Evolutionary conservation across 345 rosid genomes (phyloP).

Genomic region (Arabidopsis suecica): DNA sequence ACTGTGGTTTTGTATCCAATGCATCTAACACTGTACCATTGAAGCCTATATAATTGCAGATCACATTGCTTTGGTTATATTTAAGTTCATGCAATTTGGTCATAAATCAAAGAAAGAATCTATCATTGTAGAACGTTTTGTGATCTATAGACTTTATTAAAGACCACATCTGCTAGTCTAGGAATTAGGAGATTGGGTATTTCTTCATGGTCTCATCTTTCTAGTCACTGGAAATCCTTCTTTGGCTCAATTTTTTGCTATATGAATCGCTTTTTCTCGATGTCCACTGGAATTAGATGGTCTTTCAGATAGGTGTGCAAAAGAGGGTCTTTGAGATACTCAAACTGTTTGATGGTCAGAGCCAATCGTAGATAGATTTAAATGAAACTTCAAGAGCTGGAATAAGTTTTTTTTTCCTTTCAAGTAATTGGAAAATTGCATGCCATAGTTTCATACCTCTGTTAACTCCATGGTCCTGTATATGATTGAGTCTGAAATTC

Average conservation of each 20-base stretch:
- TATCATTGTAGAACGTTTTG: background rate
- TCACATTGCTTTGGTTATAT: background rate
- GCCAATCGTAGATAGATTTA: background rate
- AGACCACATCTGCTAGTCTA: background rate
- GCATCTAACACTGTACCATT: background rate
- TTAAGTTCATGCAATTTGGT: background rate
- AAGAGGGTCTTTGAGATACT: background rate
- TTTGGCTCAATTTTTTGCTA: background rate
- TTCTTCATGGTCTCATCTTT: background rate
- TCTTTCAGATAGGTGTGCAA: background rate
- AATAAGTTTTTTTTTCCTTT: background rate
- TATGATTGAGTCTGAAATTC: slow-evolving; percentile 9
- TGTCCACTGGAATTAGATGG: background rate
- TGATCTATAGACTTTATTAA: background rate
- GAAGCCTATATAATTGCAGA: background rate
- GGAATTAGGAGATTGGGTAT: background rate
- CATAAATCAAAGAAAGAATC: background rate
- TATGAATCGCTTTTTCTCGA: background rate
- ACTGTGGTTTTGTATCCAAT: background rate
- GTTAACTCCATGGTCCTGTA: no score
- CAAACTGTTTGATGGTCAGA: background rate
- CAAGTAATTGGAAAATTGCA: background rate
- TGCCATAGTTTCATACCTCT: background rate
- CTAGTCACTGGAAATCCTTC: background rate
- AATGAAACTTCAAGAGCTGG: background rate